phyloP scores from a whole-genome alignment of 129 eudicot species.

The Tagetes patula region DNA sequence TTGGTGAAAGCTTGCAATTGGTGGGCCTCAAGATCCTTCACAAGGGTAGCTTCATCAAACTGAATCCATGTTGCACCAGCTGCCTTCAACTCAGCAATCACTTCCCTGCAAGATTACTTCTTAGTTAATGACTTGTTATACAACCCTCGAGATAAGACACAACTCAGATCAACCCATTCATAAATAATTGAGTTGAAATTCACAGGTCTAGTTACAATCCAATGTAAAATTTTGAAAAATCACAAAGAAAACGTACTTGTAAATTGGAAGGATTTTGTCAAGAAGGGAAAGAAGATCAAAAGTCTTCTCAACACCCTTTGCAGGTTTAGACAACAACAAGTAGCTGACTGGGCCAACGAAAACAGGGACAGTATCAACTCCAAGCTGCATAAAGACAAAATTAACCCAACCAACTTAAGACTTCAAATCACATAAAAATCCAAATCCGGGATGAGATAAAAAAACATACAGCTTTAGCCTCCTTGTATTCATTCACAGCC shows the following conservation, averaged over 20 bases:
- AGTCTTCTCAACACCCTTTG: conserved; percentile 92
- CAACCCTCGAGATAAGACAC: neutral
- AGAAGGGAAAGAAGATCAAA: conserved; percentile 85
- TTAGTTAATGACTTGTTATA: neutral
- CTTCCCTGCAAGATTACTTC: conserved; percentile 55
- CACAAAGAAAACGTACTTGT: conserved; percentile 52
- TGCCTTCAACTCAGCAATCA: conserved; percentile 79
- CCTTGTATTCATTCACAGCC: conserved; percentile 98
- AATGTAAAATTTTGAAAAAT: neutral
- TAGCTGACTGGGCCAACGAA: conserved; percentile 97
- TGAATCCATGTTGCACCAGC: conserved; percentile 95
- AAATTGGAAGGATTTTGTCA: conserved; percentile 84
- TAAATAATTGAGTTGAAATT: neutral
- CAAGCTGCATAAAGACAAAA: conserved; percentile 55
- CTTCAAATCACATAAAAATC: neutral
- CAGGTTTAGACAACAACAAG: conserved; percentile 89
- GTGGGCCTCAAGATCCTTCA: conserved; percentile 76
- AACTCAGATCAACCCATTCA: neutral
- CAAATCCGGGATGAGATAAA: neutral
- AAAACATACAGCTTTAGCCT: conserved; percentile 88
- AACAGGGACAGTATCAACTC: conserved; percentile 95
- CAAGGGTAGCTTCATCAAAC: conserved; percentile 87
- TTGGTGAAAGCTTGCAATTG: conserved; percentile 76
- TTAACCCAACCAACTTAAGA: neutral
- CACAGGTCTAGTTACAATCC: neutral